phyloP scores from a whole-genome alignment of 306 rosid species.

The Glycine latifolia region DNA sequence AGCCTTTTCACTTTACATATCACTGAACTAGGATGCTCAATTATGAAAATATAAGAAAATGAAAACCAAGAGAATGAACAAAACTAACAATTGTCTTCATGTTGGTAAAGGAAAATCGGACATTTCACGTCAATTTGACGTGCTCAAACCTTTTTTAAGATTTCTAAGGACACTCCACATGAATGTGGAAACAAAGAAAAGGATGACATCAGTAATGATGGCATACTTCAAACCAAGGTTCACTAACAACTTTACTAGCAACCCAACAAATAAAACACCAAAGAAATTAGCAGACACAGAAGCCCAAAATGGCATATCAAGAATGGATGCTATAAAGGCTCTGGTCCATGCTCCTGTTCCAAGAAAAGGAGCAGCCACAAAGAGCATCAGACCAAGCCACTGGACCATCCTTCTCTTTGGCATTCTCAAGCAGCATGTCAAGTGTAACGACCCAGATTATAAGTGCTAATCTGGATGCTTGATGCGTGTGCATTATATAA shows the following conservation, averaged over 20 bases:
- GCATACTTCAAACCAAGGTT: slow-evolving; percentile 57
- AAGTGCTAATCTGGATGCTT: too few relatives aligned
- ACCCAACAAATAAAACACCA: slow-evolving; percentile 87
- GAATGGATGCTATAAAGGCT: slow-evolving; percentile 85
- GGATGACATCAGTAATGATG: slow-evolving; percentile 68
- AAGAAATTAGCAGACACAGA: slow-evolving; percentile 83
- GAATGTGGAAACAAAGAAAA: slow-evolving; percentile 85
- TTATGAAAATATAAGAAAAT: slow-evolving; percentile 18
- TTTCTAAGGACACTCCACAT: slow-evolving; percentile 89
- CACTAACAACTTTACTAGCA: slow-evolving; percentile 75
- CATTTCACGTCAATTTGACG: slow-evolving; percentile 40
- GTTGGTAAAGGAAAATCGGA: too few relatives aligned
- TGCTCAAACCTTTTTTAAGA: slow-evolving; percentile 53
- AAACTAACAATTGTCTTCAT: background rate
- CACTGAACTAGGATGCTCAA: slow-evolving; percentile 17
- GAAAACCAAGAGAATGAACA: slow-evolving; percentile 32
- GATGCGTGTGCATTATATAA: too few relatives aligned
- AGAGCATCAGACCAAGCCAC: slow-evolving; percentile 95
- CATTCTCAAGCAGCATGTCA: too few relatives aligned
- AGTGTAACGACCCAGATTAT: too few relatives aligned
- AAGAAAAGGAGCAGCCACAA: slow-evolving; percentile 96
- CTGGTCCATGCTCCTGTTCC: slow-evolving; percentile 99
- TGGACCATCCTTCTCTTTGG: too few relatives aligned
- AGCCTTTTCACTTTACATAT: slow-evolving; percentile 29
- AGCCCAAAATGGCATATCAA: slow-evolving; percentile 94